Evolutionary conservation across 2,329 filamentous ascomycete species (phyloP).

Genomic region (Epichloe uncinata): DNA sequence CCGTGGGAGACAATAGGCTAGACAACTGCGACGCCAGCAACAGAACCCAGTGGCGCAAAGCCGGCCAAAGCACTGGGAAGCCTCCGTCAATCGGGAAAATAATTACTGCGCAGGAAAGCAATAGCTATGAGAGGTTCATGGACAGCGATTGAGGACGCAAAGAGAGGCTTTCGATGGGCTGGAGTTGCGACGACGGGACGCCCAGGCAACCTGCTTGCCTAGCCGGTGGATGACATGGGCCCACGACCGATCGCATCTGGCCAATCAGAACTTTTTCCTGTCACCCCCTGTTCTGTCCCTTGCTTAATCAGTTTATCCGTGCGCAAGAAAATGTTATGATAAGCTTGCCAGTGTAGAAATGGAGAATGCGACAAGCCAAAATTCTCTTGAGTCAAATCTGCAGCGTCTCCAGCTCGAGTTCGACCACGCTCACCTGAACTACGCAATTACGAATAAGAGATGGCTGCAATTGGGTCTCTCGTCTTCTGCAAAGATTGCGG

Average conservation of each 20-base stretch:
- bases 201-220: background rate
- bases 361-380: background rate
- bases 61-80: background rate
- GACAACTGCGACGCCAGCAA: conserved; percentile 1
- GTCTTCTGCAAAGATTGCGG: conserved; percentile 91
- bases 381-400: background rate
- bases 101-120: background rate
- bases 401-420: background rate
- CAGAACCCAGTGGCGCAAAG: background rate
- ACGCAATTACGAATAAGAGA: conserved; percentile 23
- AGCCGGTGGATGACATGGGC: background rate
- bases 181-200: background rate
- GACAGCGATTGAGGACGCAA: background rate
- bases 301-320: conserved; percentile 19
- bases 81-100: background rate
- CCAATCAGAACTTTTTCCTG: conserved; percentile 13
- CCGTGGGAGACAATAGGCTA: conserved; percentile 1
- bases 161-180: background rate
- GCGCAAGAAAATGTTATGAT: background rate
- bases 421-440: background rate
- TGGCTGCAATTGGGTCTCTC: conserved; percentile 82
- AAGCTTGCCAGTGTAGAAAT: background rate
- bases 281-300: conserved; percentile 8
- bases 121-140: background rate
- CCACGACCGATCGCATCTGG: background rate